Percentiles rank a stretch among this genome's conserved stretches.
These are phyloP conservation scores for Teunomyces stri DNA, from an alignment of 805 yeast genomes.

Conservation along the genomic window DNA sequence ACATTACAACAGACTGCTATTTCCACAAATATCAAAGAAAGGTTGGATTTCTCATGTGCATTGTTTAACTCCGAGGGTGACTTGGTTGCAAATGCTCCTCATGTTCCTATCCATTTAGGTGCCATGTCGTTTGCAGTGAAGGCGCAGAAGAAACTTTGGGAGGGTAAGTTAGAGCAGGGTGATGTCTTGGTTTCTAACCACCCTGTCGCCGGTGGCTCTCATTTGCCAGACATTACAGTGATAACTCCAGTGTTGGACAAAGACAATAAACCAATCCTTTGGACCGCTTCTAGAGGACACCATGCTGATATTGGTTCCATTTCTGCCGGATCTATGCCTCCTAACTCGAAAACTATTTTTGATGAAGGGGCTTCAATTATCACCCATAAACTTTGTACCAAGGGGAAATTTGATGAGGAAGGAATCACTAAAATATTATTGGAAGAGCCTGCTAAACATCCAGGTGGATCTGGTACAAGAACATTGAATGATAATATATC, in stretches of 20 bases:
- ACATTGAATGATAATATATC: slow-evolving; percentile 79
- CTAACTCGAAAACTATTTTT: slow-evolving; percentile 76
- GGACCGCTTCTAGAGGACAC: slow-evolving; percentile 93
- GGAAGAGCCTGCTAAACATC: slow-evolving; percentile 72
- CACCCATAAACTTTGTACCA: slow-evolving; percentile 66
- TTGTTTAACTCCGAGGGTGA: slow-evolving; percentile 41
- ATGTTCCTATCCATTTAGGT: slow-evolving; percentile 46
- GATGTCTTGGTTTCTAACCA: slow-evolving; percentile 45
- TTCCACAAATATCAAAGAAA: slow-evolving; percentile 44
- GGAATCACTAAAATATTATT: slow-evolving; percentile 60
- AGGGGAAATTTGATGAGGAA: slow-evolving; percentile 74
- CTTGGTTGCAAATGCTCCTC: slow-evolving; percentile 47
- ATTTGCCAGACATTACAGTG: slow-evolving; percentile 67
- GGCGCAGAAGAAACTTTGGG: slow-evolving; percentile 40
- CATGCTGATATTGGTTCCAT: slow-evolving; percentile 96
- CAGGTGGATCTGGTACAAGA: slow-evolving; percentile 90
- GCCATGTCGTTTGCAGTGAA: slow-evolving; percentile 48
- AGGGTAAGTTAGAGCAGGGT: slow-evolving; percentile 38
- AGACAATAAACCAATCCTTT: slow-evolving; percentile 60
- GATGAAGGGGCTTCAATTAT: slow-evolving; percentile 91
- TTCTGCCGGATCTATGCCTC: slow-evolving; percentile 93
- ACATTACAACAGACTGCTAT: slow-evolving; percentile 45
- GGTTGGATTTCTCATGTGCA: slow-evolving; percentile 47
- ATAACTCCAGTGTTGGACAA: slow-evolving; percentile 78
- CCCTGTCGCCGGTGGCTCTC: slow-evolving; percentile 43